Evolutionary conservation across 768 basidiomycete species (phyloP), one percentile per base, ranked within the genome.

Genomic region (Russula dissimulans): DNA sequence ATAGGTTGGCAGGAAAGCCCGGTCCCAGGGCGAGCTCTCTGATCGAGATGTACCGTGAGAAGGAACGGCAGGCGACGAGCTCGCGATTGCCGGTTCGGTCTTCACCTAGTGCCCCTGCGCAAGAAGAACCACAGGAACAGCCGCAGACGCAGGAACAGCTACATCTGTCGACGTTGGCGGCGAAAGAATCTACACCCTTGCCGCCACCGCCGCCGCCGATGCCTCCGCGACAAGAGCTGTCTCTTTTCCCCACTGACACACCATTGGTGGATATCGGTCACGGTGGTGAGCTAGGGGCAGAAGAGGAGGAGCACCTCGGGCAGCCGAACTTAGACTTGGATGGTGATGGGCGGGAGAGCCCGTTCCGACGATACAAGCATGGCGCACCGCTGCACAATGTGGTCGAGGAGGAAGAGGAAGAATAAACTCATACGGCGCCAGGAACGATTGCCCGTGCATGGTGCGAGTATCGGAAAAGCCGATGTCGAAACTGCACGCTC

Each of bases 381-480:
- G 91, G 91, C 29, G 87, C 88, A 8, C 91, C 91, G 32, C 76
- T 93, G 67, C 88, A 91, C 65, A 92, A 92, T 62, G 91, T 93
- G 44, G 26, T 91, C 50, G 91, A 91, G 70, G 89, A 91, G 67
- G 85, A 87, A 60, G 88, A 90, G 62, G 86, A 89, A 66, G 83
- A 84, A 26, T 67, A 42, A 44, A 12, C 29, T 14, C 6, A 32
- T 5, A 26, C 15, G n/a, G 10, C 22, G 39, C 6, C 4, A 53
- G 2, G 18, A 42, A 17, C 18, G 42, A 8, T 45, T 9, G 4
- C 22, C 22, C 17, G 44, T 45, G 44, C 44, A 18, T 26, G 10
- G 18, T 10, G 10, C 10, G 18, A 18, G 4, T 12, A 41, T 41
- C 34, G 34, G 22, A 36, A 4, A 36, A 10, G 10, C 34, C 34